Percentiles rank a stretch among this genome's conserved stretches.
phyloP scores from a whole-genome alignment of 2,329 filamentous ascomycete species.

The Monilinia vaccinii-corymbosi region DNA sequence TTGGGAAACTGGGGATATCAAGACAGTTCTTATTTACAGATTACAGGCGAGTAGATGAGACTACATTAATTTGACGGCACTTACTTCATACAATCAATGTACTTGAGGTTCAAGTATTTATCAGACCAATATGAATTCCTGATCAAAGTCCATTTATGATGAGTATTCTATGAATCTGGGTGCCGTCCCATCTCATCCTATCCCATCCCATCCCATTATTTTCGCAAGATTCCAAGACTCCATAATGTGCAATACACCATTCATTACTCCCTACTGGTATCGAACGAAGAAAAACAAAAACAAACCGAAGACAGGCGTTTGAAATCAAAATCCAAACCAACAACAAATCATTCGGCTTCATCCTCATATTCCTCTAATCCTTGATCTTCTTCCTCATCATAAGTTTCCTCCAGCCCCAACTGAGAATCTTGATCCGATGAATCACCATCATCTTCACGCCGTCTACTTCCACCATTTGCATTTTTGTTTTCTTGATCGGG shows the following conservation, averaged over 20 bases:
- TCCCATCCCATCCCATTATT: background rate
- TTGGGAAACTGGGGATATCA: background rate
- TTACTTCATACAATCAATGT: background rate
- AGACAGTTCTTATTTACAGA: background rate
- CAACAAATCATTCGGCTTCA: background rate
- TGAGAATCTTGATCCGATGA: slow-evolving; percentile 17
- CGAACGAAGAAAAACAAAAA: background rate
- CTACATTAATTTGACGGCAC: background rate
- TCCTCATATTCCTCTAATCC: background rate
- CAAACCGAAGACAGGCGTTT: background rate
- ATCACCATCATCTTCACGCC: background rate
- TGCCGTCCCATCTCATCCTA: background rate
- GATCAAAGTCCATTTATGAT: background rate
- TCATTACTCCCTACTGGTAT: background rate
- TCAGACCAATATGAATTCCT: background rate
- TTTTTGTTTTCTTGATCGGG: background rate
- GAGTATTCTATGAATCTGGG: background rate
- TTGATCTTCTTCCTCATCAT: slow-evolving; percentile 24
- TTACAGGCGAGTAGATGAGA: background rate
- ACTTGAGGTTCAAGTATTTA: background rate
- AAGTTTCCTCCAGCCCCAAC: slow-evolving; percentile 22
- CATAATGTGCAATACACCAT: background rate
- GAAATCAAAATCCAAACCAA: background rate
- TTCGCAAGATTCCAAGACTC: background rate
- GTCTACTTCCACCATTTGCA: background rate